Evolutionary conservation across 2,329 filamentous ascomycete species (phyloP).

Genomic region (Pleomassaria siparia): DNA sequence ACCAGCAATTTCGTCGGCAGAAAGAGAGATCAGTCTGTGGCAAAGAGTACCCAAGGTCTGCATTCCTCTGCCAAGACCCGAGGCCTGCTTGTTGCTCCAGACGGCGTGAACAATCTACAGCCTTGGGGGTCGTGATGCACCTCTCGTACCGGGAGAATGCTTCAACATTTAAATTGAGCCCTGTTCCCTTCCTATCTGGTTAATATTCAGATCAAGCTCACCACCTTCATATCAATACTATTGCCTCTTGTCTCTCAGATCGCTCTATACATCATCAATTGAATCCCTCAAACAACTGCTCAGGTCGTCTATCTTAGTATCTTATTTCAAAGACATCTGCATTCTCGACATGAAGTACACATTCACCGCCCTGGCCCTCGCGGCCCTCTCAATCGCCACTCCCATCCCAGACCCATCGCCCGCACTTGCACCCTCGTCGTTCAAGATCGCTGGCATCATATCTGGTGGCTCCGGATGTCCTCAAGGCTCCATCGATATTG

Average conservation of each 20-base stretch:
- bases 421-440: slow-evolving; percentile 23
- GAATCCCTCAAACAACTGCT: too few species aligned
- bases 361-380: slow-evolving; percentile 24
- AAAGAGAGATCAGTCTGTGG: slow-evolving; percentile 19
- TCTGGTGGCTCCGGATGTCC: slow-evolving; percentile 40
- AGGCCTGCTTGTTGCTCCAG: slow-evolving; percentile 12
- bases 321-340: too few species aligned
- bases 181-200: slow-evolving; percentile 20
- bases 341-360: slow-evolving; percentile 28
- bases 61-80: slow-evolving; percentile 14
- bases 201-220: slow-evolving; percentile 8
- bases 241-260: not conserved
- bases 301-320: too few species aligned
- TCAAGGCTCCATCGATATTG: slow-evolving; percentile 37
- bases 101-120: slow-evolving; percentile 15
- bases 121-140: slow-evolving; percentile 14
- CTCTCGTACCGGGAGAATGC: slow-evolving; percentile 24
- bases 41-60: slow-evolving; percentile 20
- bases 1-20: slow-evolving; percentile 25
- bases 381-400: slow-evolving; percentile 21
- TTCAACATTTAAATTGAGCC: slow-evolving; percentile 26
- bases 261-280: not conserved
- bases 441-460: slow-evolving; percentile 34
- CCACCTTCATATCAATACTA: slow-evolving; percentile 2
- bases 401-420: slow-evolving; percentile 14